Evolutionary conservation across 1,284 basidiomycete genomes (phyloP), one percentile per base, ranked within the genome.

Genomic region (Mycena sp.): DNA sequence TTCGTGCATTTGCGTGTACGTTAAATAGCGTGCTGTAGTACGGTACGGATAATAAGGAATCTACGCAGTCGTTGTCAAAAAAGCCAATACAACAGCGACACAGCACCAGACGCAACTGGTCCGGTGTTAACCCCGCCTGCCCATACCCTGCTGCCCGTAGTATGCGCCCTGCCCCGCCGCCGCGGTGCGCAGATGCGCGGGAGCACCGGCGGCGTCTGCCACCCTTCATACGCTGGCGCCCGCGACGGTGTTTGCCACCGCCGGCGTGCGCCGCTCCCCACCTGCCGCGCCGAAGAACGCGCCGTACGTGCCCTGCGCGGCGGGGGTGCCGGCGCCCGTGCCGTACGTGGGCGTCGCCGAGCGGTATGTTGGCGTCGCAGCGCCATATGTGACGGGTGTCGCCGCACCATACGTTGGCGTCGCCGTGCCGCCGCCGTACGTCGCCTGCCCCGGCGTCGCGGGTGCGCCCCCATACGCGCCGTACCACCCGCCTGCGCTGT

Each of bases 211-310:
- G 63, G 44, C 53, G 54, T 54, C 6, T 61, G 62, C 25, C 45
- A 45, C 52, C 58, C 46, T 52, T 41, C 35, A 16, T 17, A n/a
- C n/a, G 25, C 19, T 19, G 48, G 52, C 58, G 35, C 65, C 51
- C 26, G 76, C 69, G 60, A 81, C 82, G 5, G 82, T 83, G 64
- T 83, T 84, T 49, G 81, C 82, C 26, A 84, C 83, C 5, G 80
- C 81, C 41, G 81, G 78, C 28, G 78, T 75, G 51, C 76, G 66
- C 65, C 44, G 68, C 58, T 58, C 67, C 56, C 28, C 68, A 67
- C 26, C 68, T 49, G 64, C 57, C 48, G 26, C 50, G 10, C 69
- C 65, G 26, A 72, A 73, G 64, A 78, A 78, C 65, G 79, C 74
- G 61, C 71, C 74, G 69, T 83, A 83, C 16, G 76, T 26, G 37